Percentiles rank a stretch among this genome's conserved stretches.
Evolutionary conservation across 768 basidiomycete species (phyloP).

Genomic region (Lactarius deliciosus): DNA sequence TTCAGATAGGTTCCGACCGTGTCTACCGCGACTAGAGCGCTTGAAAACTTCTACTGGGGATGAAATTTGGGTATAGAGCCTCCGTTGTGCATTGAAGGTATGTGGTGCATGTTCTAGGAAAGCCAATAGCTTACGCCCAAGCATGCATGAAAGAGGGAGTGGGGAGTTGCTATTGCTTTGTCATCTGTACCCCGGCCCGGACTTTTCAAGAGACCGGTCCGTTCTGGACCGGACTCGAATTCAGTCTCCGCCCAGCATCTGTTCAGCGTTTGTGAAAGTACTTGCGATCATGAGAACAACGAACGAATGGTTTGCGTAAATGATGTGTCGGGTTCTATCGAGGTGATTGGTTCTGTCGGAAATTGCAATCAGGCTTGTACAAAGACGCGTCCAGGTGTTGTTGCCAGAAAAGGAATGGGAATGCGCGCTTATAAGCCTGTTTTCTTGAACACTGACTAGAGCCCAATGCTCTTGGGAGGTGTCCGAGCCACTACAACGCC

Average conservation of each 20-base stretch:
- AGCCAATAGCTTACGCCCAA: background rate
- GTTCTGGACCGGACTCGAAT: too few species aligned
- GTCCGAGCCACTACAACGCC: background rate
- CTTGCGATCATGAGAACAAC: background rate
- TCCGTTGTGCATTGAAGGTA: constrained; percentile 34
- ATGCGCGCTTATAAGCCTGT: background rate
- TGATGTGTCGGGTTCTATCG: too few species aligned
- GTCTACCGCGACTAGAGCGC: constrained; percentile 46
- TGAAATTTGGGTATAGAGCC: constrained; percentile 33
- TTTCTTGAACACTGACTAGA: background rate
- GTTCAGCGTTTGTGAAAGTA: background rate
- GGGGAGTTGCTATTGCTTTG: too few species aligned
- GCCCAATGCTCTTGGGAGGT: constrained; percentile 8
- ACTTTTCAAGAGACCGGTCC: too few species aligned
- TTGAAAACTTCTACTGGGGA: constrained; percentile 24
- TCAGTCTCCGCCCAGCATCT: too few species aligned
- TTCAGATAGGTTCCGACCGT: constrained; percentile 60
- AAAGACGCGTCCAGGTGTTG: background rate
- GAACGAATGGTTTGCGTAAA: background rate
- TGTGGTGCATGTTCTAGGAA: too few species aligned
- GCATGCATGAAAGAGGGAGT: background rate
- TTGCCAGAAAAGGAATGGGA: background rate
- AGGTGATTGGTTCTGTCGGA: too few species aligned
- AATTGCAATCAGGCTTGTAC: too few species aligned
- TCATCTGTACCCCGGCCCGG: too few species aligned